Conservation (phyloP, 345 rosid genomes). For the Citrus sp. region DNA sequence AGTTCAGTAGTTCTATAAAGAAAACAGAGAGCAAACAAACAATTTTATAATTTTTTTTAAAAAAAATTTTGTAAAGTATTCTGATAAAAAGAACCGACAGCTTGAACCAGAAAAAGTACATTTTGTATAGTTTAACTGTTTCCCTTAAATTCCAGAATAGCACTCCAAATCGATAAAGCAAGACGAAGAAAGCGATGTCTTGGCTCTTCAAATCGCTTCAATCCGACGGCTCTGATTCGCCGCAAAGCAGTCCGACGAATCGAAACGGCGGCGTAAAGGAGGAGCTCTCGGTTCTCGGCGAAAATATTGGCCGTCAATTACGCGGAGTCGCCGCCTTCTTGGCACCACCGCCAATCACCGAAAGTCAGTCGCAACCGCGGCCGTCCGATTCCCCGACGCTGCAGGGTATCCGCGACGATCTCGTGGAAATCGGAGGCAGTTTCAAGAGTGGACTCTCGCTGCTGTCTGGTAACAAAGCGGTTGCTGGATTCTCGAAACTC, state of each 20-base stretch:
- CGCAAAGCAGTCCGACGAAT: slow-evolving; percentile 13
- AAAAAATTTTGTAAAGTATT: too few species aligned
- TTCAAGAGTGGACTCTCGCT: slow-evolving; percentile 47
- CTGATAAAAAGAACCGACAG: not conserved
- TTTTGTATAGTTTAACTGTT: not conserved
- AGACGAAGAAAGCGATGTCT: slow-evolving; percentile 34
- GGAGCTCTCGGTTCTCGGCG: slow-evolving; percentile 37
- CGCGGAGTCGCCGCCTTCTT: slow-evolving; percentile 64
- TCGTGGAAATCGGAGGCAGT: slow-evolving; percentile 67
- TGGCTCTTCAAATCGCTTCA: slow-evolving; percentile 54
- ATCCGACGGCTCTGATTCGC: slow-evolving; percentile 27
- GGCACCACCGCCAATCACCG: slow-evolving; percentile 44
- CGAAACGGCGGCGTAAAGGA: slow-evolving; percentile 26
- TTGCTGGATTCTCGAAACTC: slow-evolving; percentile 45
- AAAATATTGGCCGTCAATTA: slow-evolving; percentile 49
- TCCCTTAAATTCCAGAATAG: not conserved
- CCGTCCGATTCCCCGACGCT: slow-evolving; percentile 28
- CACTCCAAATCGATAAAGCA: not conserved
- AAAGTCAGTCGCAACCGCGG: not conserved
- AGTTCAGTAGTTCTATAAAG: too few species aligned
- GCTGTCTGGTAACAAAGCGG: slow-evolving; percentile 39
- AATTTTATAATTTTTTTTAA: too few species aligned
- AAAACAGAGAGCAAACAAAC: too few species aligned
- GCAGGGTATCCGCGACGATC: slow-evolving; percentile 60
- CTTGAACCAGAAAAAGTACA: not conserved